Conservation (phyloP, 257 asterid species). For the Paraleonurus japonicus region DNA sequence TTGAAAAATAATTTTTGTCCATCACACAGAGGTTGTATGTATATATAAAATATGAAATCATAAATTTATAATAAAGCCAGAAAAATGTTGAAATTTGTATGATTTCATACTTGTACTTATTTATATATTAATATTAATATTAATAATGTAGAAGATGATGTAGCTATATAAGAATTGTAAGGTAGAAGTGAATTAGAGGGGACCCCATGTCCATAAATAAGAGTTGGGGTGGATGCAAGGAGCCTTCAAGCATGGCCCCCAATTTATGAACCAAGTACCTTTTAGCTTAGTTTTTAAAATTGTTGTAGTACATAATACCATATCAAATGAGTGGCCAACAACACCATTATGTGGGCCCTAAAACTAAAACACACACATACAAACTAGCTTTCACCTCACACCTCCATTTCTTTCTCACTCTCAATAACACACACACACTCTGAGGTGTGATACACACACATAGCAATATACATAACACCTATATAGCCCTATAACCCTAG, state of each 20-base stretch:
- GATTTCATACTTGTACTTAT: too few relatives aligned
- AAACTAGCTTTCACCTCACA: constrained; percentile 18
- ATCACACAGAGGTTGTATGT: too few relatives aligned
- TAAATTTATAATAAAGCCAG: not conserved
- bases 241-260: constrained; percentile 38
- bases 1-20: too few relatives aligned
- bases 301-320: constrained; percentile 5
- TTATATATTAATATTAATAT: too few relatives aligned
- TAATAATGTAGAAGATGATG: too few relatives aligned
- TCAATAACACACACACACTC: constrained; percentile 15
- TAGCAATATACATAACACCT: not conserved
- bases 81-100: not conserved
- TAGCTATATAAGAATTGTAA: constrained; percentile 16
- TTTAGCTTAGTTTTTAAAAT: constrained; percentile 17
- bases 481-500: constrained; percentile 31
- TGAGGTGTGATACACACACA: not conserved
- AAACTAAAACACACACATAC: constrained; percentile 20
- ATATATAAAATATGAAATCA: not conserved
- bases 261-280: constrained; percentile 26
- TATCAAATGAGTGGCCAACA: constrained; percentile 39
- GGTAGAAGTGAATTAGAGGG: constrained; percentile 21
- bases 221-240: constrained; percentile 34
- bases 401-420: constrained; percentile 17
- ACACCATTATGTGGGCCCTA: constrained; percentile 36
- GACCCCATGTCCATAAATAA: constrained; percentile 37